Conservation (phyloP, 768 basidiomycete species). For the Lactifluus pinguis region DNA sequence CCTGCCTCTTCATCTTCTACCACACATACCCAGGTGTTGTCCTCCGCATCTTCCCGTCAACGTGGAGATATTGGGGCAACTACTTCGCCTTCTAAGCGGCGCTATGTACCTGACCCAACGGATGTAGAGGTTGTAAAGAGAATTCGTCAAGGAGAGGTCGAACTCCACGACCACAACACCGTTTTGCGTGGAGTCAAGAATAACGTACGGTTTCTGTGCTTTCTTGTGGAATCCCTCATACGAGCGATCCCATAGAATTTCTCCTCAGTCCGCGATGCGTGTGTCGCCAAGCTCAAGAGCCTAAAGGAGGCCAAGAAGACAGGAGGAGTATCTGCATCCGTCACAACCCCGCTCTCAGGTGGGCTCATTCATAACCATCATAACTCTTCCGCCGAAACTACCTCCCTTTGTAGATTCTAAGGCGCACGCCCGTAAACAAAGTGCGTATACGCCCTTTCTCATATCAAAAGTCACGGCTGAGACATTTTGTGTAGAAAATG, state of each 20-base stretch:
- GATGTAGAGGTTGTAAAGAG: slow-evolving; percentile 85
- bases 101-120: slow-evolving; percentile 67
- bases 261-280: slow-evolving; percentile 51
- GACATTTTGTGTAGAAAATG: slow-evolving; percentile 42
- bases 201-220: slow-evolving; percentile 46
- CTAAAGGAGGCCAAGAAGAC: slow-evolving; percentile 57
- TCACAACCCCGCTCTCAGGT: slow-evolving; percentile 33
- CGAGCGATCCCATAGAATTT: slow-evolving; percentile 57
- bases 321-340: slow-evolving; percentile 33
- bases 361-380: neutral
- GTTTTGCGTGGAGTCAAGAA: slow-evolving; percentile 77
- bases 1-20: slow-evolving; percentile 15
- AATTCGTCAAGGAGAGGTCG: slow-evolving; percentile 64
- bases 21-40: neutral
- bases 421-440: slow-evolving; percentile 58
- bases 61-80: slow-evolving; percentile 19
- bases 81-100: slow-evolving; percentile 48
- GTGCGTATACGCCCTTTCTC: slow-evolving; percentile 32
- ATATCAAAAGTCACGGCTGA: neutral
- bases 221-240: neutral
- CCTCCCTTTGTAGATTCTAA: slow-evolving; percentile 38
- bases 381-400: neutral
- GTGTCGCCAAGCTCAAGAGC: slow-evolving; percentile 71
- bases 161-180: slow-evolving; percentile 72
- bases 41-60: slow-evolving; percentile 24